Percentiles rank a stretch among this genome's conserved stretches.
Evolutionary conservation across 2,329 filamentous ascomycete species (phyloP).

Genomic region (Scytalidium sp.): DNA sequence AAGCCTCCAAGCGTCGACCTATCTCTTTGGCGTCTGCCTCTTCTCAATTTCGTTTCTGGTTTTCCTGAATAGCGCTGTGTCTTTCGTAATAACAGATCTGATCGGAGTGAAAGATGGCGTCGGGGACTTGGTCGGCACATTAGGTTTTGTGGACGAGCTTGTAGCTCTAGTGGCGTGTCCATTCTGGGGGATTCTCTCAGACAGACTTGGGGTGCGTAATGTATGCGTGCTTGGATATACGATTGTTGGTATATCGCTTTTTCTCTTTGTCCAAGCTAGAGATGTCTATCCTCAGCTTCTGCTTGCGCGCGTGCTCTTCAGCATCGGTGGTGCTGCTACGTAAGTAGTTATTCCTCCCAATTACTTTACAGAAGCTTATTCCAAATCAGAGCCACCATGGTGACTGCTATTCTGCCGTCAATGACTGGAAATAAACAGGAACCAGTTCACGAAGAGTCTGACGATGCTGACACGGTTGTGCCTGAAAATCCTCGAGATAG

Average conservation of each 20-base stretch:
- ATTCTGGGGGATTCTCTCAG: constrained; percentile 73
- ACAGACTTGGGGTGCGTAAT: constrained; percentile 71
- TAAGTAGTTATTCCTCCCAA: constrained; percentile 39
- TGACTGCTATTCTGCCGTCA: constrained; percentile 86
- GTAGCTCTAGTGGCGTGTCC: constrained; percentile 80
- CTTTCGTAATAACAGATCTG: constrained; percentile 81
- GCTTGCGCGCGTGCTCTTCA: constrained; percentile 82
- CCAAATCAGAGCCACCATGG: constrained; percentile 73
- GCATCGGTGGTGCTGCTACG: constrained; percentile 85
- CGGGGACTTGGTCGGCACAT: constrained; percentile 77
- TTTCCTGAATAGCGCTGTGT: constrained; percentile 81
- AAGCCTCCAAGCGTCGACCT: constrained; percentile 63
- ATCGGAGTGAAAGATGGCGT: constrained; percentile 71
- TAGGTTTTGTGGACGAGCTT: constrained; percentile 82
- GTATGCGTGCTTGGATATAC: constrained; percentile 76
- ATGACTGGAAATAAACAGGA: constrained; percentile 47
- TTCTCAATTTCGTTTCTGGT: constrained; percentile 89
- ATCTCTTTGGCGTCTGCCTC: constrained; percentile 77
- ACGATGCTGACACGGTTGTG: constrained; percentile 12
- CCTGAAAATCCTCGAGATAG: constrained; percentile 36
- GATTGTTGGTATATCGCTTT: constrained; percentile 74
- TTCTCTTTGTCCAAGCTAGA: constrained; percentile 78
- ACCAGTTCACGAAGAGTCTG: constrained; percentile 15
- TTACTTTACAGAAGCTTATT: constrained; percentile 3
- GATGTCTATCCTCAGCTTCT: constrained; percentile 89